Evolutionary conservation across 2,329 filamentous ascomycete genomes (phyloP).

Genomic region (Saccharata proteae): DNA sequence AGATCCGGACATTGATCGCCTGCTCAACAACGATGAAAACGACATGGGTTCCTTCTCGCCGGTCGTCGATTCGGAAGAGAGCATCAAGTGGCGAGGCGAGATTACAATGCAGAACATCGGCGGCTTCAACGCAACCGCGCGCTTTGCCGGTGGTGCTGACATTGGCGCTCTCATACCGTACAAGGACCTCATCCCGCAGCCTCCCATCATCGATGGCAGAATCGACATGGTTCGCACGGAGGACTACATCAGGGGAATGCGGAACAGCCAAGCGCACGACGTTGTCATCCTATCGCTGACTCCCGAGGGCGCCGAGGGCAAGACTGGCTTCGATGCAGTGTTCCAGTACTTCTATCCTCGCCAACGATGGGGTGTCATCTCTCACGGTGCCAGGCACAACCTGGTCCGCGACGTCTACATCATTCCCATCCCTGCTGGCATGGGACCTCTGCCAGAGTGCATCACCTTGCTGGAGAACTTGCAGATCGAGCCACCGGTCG

Average conservation of each 20-base stretch:
- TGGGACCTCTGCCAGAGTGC: slow-evolving; percentile 62
- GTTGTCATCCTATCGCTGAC: slow-evolving; percentile 67
- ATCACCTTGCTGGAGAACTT: slow-evolving; percentile 81
- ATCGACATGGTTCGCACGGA: slow-evolving; percentile 75
- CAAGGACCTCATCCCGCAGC: slow-evolving; percentile 61
- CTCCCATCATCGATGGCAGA: slow-evolving; percentile 61
- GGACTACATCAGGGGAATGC: slow-evolving; percentile 79
- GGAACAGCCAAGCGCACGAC: slow-evolving; percentile 72
- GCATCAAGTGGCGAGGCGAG: slow-evolving; percentile 42
- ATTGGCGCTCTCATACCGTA: slow-evolving; percentile 56
- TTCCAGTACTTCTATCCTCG: slow-evolving; percentile 78
- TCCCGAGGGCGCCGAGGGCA: slow-evolving; percentile 45
- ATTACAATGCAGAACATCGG: slow-evolving; percentile 61
- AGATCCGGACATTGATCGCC: slow-evolving; percentile 80
- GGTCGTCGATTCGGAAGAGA: slow-evolving; percentile 57
- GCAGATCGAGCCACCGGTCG: slow-evolving; percentile 56
- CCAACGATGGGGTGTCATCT: slow-evolving; percentile 76
- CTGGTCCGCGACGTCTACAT: slow-evolving; percentile 86
- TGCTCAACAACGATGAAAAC: slow-evolving; percentile 71
- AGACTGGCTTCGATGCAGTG: slow-evolving; percentile 57
- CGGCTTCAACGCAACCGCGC: slow-evolving; percentile 64
- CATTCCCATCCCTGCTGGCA: slow-evolving; percentile 68
- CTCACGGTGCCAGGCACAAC: slow-evolving; percentile 53
- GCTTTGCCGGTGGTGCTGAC: slow-evolving; percentile 75
- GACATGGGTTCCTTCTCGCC: slow-evolving; percentile 76